These are phyloP conservation scores for Kwoniella europaea DNA, from an alignment of 768 basidiomycete genomes.

Conservation along the genomic window DNA sequence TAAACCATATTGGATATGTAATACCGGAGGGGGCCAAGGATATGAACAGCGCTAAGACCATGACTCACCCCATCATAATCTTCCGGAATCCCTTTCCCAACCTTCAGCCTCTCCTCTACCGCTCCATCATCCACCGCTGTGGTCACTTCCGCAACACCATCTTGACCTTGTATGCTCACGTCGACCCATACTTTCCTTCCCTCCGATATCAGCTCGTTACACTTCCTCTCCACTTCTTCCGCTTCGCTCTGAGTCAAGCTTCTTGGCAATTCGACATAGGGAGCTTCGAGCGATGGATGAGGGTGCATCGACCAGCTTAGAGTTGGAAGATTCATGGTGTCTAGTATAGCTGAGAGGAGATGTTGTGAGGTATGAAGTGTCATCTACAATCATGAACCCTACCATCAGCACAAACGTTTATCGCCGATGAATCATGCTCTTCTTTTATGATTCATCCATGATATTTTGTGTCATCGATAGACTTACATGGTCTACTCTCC, in stretches of 20 bases:
- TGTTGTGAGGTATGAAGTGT: slow-evolving; percentile 56
- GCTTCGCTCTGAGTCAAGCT: slow-evolving; percentile 47
- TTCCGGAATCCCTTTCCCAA: slow-evolving; percentile 51
- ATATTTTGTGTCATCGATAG: background rate
- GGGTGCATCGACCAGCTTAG: slow-evolving; percentile 55
- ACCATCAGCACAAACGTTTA: too few relatives aligned
- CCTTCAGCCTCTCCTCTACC: slow-evolving; percentile 38
- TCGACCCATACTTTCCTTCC: slow-evolving; percentile 54
- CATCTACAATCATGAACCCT: slow-evolving; percentile 31
- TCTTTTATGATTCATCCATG: background rate
- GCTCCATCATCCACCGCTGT: slow-evolving; percentile 22
- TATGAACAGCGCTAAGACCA: background rate
- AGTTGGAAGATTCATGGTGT: slow-evolving; percentile 45
- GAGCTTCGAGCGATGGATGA: slow-evolving; percentile 51
- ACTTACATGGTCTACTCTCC: slow-evolving; percentile 54
- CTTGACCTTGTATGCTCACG: slow-evolving; percentile 40
- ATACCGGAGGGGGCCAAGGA: too few relatives aligned
- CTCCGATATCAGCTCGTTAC: slow-evolving; percentile 47
- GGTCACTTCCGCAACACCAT: slow-evolving; percentile 14
- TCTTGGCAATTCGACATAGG: slow-evolving; percentile 54
- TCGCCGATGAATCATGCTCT: too few relatives aligned
- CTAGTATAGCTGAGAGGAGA: slow-evolving; percentile 55
- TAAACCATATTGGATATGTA: too few relatives aligned
- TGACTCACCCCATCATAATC: slow-evolving; percentile 55
- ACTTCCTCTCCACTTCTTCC: slow-evolving; percentile 45